Evolutionary conservation across 2,329 filamentous ascomycete species (phyloP), one percentile per base, ranked within the genome.

Genomic region (Tricladium varicosporioides): DNA sequence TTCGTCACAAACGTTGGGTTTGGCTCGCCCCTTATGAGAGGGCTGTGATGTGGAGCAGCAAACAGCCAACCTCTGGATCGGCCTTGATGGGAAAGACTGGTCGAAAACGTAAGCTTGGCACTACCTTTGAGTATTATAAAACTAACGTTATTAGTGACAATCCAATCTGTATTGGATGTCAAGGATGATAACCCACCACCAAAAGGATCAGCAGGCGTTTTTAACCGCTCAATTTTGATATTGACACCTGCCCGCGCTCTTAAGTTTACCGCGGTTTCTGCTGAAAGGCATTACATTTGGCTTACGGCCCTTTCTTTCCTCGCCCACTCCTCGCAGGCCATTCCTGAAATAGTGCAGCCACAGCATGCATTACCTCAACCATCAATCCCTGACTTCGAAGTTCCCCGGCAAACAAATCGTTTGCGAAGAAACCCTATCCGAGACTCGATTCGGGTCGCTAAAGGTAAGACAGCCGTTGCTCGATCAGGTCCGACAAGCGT

Each of bases 21-120:
- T 99, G 94, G 94, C 82, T 99, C 61, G 94, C 93, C 15, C 94
- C 94, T 2, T 97, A 99, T 69, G 94, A 99, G 74, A 83, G 92
- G 61, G 88, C 93, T 11, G 93, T 99, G 59, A 90, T 99, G 73
- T 99, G 94, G 94, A 97, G 93, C 73, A 96, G 89, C 79, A 97
- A 96, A 78, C 94, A 99, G 74, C 94, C 94, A 14, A 91, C 87
- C 9, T 91, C 87, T 65, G 92, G 92, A 32, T 88, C 85, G 66
- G 93, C 92, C 32, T 75, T 99, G 72, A 81, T 97, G 79, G 94
- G 94, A 64, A 99, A 97, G 78, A 89, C 88, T 70, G 94, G 94
- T 54, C 87, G 94, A 66, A 99, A 97, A 76, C 76, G 93, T 96
- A 81, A 86, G 92, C 84, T 57, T 43, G 47, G 53, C 47, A 85